Evolutionary conservation across 345 rosid genomes (phyloP).

Genomic region (Salix purpurea): DNA sequence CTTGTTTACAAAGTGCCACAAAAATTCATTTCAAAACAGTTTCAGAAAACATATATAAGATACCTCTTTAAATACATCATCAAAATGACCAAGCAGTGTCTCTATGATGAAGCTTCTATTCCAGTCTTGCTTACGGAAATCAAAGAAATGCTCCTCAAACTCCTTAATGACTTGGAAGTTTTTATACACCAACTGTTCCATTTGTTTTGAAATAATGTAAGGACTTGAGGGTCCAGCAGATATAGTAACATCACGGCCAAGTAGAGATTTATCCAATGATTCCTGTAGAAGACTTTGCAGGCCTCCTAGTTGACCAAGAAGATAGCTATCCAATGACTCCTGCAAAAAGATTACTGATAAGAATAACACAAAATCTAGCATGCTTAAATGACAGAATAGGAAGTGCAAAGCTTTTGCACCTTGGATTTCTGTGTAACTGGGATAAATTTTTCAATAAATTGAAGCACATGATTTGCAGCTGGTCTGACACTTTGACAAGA

Average conservation of each 20-base stretch:
- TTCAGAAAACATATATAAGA: not conserved
- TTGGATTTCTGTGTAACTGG: constrained; percentile 56
- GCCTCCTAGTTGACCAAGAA: constrained; percentile 42
- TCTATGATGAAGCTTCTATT: constrained; percentile 43
- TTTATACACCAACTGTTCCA: constrained; percentile 38
- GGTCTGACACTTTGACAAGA: constrained; percentile 54
- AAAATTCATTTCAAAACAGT: not conserved
- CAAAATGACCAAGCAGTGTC: constrained; percentile 48
- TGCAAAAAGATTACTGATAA: constrained; percentile 30
- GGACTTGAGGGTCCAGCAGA: constrained; percentile 26
- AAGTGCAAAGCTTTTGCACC: constrained; percentile 38
- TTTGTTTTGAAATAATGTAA: constrained; percentile 41
- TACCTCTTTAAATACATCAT: constrained; percentile 56
- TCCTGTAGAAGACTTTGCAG: constrained; percentile 20
- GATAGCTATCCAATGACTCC: constrained; percentile 67
- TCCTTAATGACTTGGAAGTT: constrained; percentile 63
- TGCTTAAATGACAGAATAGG: not conserved
- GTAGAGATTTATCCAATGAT: constrained; percentile 5
- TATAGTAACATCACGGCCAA: not conserved
- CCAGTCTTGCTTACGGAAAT: constrained; percentile 30
- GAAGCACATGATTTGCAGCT: constrained; percentile 40
- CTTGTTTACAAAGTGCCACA: not conserved
- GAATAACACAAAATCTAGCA: constrained; percentile 18
- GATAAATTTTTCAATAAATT: constrained; percentile 50
- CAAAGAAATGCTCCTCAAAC: constrained; percentile 49